Conservation (phyloP, 148 eudicot genomes). For the Camellia granthamiana region DNA sequence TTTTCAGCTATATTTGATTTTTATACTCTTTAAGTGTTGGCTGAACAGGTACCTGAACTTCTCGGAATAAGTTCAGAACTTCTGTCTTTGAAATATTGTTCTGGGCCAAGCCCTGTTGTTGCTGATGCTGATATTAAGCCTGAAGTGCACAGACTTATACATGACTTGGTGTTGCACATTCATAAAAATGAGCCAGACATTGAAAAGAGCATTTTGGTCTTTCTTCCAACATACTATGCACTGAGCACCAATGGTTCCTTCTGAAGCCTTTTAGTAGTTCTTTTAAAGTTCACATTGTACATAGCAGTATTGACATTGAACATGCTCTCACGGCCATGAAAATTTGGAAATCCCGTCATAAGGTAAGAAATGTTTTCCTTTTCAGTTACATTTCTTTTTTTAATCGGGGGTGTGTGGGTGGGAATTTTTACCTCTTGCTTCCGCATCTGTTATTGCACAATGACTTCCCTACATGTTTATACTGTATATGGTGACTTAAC, state of each 20-base stretch:
- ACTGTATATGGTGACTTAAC: not conserved
- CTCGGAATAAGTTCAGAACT: constrained; percentile 48
- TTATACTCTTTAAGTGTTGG: constrained; percentile 6
- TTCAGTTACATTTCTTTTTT: not conserved
- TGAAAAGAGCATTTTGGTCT: constrained; percentile 83
- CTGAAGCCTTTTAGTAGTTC: constrained; percentile 51
- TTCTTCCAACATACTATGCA: constrained; percentile 84
- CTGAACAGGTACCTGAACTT: constrained; percentile 60
- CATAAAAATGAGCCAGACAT: constrained; percentile 82
- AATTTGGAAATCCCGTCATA: constrained; percentile 78
- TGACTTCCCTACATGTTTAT: not conserved
- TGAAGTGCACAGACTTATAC: constrained; percentile 69
- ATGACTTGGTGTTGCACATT: constrained; percentile 64
- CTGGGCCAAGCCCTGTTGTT: constrained; percentile 52
- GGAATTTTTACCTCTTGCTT: not conserved
- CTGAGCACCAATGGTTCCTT: constrained; percentile 79
- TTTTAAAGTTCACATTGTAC: constrained; percentile 87
- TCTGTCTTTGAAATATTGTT: constrained; percentile 58
- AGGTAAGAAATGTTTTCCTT: constrained; percentile 41
- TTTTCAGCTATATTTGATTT: constrained; percentile 3
- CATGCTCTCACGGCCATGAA: constrained; percentile 86
- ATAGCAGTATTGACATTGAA: constrained; percentile 81
- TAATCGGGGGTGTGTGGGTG: not conserved
- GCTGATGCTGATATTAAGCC: constrained; percentile 59
- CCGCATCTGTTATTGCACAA: not conserved